These are phyloP conservation scores for Limnomonas spitsbergensis DNA, from an alignment of 139 green algal species.

Conservation along the genomic window DNA sequence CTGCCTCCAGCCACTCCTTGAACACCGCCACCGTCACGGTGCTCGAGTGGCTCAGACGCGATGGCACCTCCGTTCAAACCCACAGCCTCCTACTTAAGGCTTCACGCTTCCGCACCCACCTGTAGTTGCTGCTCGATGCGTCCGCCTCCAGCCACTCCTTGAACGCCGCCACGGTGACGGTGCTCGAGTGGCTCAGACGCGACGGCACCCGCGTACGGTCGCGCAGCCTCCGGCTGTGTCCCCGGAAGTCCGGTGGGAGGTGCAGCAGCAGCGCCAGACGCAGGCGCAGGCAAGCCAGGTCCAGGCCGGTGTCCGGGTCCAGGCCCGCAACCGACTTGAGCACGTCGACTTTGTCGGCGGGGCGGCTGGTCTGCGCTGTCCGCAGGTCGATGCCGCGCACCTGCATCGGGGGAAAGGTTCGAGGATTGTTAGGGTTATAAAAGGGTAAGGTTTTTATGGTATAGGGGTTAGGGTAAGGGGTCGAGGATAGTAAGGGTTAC, in stretches of 20 bases:
- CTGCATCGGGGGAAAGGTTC: no score
- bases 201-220: neutral
- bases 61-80: no score
- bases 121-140: neutral
- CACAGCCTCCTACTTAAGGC: no score
- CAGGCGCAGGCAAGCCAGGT: neutral
- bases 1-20: neutral
- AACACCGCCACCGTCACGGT: neutral
- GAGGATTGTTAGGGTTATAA: no score
- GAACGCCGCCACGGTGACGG: neutral
- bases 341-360: neutral
- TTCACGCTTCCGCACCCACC: no score
- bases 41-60: neutral
- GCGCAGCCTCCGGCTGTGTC: neutral
- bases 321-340: neutral
- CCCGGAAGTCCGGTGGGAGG: neutral
- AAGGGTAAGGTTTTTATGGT: no score
- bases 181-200: neutral
- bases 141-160: neutral
- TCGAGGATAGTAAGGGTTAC: no score
- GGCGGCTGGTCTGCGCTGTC: neutral
- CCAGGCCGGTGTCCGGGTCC: neutral
- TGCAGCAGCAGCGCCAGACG: neutral
- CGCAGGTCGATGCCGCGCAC: neutral
- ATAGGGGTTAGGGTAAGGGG: no score